Evolutionary conservation across 225 moss, liverwort and hornwort genomes (phyloP), one percentile per base, ranked within the genome.

Genomic region (Climacium dendroides): DNA sequence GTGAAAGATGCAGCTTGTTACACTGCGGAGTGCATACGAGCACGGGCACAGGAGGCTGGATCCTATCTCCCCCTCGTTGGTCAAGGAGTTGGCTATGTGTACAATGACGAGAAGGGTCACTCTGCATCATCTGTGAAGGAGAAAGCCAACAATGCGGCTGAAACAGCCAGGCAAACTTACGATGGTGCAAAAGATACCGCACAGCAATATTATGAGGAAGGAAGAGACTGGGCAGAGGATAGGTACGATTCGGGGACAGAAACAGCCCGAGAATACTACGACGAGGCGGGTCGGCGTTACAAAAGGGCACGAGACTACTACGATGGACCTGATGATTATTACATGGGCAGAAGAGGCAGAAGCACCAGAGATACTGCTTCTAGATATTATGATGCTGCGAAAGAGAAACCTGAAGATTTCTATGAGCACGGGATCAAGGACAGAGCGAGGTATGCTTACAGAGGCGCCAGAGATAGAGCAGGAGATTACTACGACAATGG

Each of bases 1-100:
- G 92, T 93, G 87, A 93, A 90, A 85, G 93, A 92, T 48, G 94
- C 89, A 65, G 94, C 94, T 80, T 90, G 92, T 86, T 90, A 86
- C 79, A 92, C 93, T 66, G 92, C 88, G 6, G 94, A 93, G 59
- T 90, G 93, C 70, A 53, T 94, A 74, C 85, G 90, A 52, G 84
- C 87, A 22, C 89, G 93, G 20, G 94, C 94, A 26, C 92, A 78
- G 19, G 94, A 93, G 52, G 94, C 93, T 13, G 94, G 94, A 26
- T 81, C 93, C 47, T 83, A 82, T 45, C 83, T 94, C 29, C 94
- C 94, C 8, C 78, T 83, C 43, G 54, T 94, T 14, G 94, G 94
- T 39, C 93, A 94, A 83, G 94, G 94, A 72, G 64, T 93, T 32
- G 93, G 92, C 64, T 94, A 91, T 26, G 85, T 89, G 18, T 89